A percentile compares a stretch with the other conserved stretches of the same genome.
phyloP scores from a whole-genome alignment of 202 grass and related monocot genomes.

The Brachypodium distachyon region DNA sequence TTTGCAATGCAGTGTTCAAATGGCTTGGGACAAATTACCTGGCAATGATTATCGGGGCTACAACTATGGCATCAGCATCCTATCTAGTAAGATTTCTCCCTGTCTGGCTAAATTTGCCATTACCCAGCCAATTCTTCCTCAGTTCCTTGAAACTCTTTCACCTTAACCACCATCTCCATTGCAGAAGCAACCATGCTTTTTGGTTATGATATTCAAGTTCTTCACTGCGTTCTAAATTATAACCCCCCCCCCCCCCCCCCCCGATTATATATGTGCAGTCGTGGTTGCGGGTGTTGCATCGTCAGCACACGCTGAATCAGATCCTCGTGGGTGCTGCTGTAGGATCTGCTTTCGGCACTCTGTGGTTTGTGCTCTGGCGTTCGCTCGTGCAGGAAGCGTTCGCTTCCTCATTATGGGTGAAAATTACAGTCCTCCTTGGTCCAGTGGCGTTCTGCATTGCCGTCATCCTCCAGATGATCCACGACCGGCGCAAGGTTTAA shows the following conservation, averaged over 20 bases:
- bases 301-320: slow-evolving; percentile 70
- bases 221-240: background rate
- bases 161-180: background rate
- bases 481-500: slow-evolving; percentile 48
- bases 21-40: slow-evolving; percentile 42
- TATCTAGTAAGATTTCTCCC: slow-evolving; percentile 67
- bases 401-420: slow-evolving; percentile 41
- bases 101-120: no score
- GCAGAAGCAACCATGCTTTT: background rate
- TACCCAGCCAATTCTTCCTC: no score
- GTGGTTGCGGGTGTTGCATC: slow-evolving; percentile 70
- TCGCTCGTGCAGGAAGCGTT: slow-evolving; percentile 42
- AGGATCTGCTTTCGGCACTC: slow-evolving; percentile 34
- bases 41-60: slow-evolving; percentile 31
- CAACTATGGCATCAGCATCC: slow-evolving; percentile 27
- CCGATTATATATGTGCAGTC: slow-evolving; percentile 59
- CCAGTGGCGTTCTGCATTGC: slow-evolving; percentile 25
- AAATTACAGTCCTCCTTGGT: slow-evolving; percentile 28
- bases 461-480: slow-evolving; percentile 43
- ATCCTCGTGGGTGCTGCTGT: slow-evolving; percentile 57
- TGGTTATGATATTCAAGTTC: background rate
- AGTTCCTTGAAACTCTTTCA: background rate
- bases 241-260: no score
- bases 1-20: slow-evolving; percentile 48
- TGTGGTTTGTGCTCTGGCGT: slow-evolving; percentile 71